These are phyloP conservation scores for Corymbia calophylla DNA, from an alignment of 441 rosid genomes.

Conservation along the genomic window DNA sequence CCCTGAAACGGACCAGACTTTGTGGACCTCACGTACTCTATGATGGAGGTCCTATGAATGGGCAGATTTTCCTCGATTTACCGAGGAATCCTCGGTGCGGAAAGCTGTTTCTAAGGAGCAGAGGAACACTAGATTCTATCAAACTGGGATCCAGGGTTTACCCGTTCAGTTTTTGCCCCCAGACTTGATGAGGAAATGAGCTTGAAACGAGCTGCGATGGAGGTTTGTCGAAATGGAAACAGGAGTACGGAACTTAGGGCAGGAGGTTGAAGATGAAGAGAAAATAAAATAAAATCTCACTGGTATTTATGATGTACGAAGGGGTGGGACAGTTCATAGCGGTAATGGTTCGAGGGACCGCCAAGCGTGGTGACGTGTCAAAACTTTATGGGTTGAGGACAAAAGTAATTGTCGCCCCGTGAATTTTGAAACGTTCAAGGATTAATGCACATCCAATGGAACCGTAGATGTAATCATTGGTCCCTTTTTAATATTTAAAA, in stretches of 20 bases:
- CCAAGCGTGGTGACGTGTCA: not conserved
- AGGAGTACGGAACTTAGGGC: not conserved
- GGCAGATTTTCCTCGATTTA: not conserved
- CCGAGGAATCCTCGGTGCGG: not conserved
- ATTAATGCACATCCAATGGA: not conserved
- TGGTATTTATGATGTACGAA: not conserved
- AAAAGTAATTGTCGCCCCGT: not conserved
- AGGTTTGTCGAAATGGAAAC: not conserved
- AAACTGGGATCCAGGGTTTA: not conserved
- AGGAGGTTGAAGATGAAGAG: not conserved
- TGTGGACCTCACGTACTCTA: not conserved
- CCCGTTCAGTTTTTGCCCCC: not conserved
- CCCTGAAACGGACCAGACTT: not conserved
- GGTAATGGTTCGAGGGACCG: not conserved
- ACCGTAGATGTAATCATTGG: not conserved
- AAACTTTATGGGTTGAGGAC: not conserved
- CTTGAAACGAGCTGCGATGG: not conserved
- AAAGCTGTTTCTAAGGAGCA: not conserved
- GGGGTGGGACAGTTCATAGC: not conserved
- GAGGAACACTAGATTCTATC: not conserved
- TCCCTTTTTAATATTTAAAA: not conserved
- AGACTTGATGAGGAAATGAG: not conserved
- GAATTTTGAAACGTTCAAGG: not conserved
- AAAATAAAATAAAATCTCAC: not conserved
- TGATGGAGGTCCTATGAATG: not conserved